Percentiles rank a stretch among this genome's conserved stretches.
Evolutionary conservation across 2,329 filamentous ascomycete genomes (phyloP).

Genomic region (Cadophora gregata): DNA sequence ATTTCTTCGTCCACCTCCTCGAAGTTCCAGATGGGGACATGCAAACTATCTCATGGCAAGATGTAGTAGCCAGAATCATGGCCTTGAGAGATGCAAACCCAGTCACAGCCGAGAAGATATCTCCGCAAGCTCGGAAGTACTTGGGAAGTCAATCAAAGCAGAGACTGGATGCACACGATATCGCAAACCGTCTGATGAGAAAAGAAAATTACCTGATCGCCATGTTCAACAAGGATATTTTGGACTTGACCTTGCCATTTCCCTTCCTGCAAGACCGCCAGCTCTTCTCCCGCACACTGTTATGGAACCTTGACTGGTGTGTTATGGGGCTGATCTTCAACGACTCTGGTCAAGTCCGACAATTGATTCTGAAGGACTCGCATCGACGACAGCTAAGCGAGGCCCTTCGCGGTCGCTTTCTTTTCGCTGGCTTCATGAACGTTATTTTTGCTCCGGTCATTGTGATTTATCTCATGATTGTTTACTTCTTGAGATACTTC

Average conservation of each 20-base stretch:
- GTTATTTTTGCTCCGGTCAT: conserved; percentile 86
- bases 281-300: conserved; percentile 85
- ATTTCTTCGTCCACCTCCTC: conserved; percentile 73
- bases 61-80: conserved; percentile 73
- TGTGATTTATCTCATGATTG: conserved; percentile 82
- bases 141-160: conserved; percentile 86
- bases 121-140: conserved; percentile 63
- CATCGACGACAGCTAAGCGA: conserved; percentile 80
- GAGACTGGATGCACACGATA: conserved; percentile 93
- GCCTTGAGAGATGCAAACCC: conserved; percentile 72
- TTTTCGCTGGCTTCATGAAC: conserved; percentile 85
- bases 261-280: conserved; percentile 82
- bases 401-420: conserved; percentile 77
- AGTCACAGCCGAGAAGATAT: conserved; percentile 65
- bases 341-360: conserved; percentile 82
- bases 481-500: conserved; percentile 95
- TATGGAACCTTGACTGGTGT: conserved; percentile 90
- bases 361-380: conserved; percentile 83
- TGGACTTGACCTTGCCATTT: conserved; percentile 84
- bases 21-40: conserved; percentile 73
- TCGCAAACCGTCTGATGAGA: conserved; percentile 95
- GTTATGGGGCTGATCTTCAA: conserved; percentile 96
- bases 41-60: conserved; percentile 77
- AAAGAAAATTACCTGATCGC: conserved; percentile 97
- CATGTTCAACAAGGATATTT: conserved; percentile 93